Percentiles rank a stretch among this genome's conserved stretches.
phyloP scores from a whole-genome alignment of 371 early-diverging fungal species.

The Syncephalis plumigaleata region DNA sequence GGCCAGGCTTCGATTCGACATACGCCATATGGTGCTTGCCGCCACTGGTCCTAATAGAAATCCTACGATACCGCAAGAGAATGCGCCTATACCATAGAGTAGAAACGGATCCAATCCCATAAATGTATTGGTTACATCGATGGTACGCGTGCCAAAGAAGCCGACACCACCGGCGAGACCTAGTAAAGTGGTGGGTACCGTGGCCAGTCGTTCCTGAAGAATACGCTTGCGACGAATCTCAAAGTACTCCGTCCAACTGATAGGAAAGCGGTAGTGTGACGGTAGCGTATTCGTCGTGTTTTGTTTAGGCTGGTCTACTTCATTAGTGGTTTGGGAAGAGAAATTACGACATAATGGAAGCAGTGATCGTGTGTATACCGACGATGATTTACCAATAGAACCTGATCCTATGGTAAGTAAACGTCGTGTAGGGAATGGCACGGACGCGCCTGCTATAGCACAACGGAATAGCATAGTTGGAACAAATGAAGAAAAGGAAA shows the following conservation, averaged over 20 bases:
- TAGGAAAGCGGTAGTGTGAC: slow-evolving; percentile 1
- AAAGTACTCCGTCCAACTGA: slow-evolving; percentile 65
- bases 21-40: slow-evolving; percentile 42
- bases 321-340: too few relatives aligned
- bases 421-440: too few relatives aligned
- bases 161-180: slow-evolving; percentile 39
- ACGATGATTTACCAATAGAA: too few relatives aligned
- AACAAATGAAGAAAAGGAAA: too few relatives aligned
- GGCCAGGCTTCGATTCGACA: slow-evolving; percentile 29
- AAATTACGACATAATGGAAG: too few relatives aligned
- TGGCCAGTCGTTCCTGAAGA: slow-evolving; percentile 43
- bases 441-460: too few relatives aligned
- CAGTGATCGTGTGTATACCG: too few relatives aligned
- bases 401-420: too few relatives aligned
- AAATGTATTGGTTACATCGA: slow-evolving; percentile 52
- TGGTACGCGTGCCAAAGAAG: slow-evolving; percentile 52
- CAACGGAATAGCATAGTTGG: too few relatives aligned
- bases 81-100: slow-evolving; percentile 37
- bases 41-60: slow-evolving; percentile 47
- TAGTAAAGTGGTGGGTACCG: slow-evolving; percentile 34
- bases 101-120: slow-evolving; percentile 64
- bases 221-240: slow-evolving; percentile 47
- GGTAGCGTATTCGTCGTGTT: too few relatives aligned
- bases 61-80: slow-evolving; percentile 44
- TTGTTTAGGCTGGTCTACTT: too few relatives aligned